Conservation (phyloP, 306 rosid species). For the Glycine tomentella region DNA sequence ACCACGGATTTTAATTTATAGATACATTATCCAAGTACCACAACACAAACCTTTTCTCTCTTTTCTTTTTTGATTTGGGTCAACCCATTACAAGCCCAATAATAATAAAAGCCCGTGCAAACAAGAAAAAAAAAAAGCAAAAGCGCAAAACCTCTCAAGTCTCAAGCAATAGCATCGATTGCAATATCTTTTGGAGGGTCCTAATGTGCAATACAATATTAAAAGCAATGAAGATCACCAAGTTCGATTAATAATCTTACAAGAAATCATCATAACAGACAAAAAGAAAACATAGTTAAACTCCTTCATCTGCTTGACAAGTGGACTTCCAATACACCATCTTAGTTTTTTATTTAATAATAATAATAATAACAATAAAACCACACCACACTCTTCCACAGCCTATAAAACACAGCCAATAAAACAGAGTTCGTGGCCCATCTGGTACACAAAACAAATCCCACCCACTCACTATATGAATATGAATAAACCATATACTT, state of each 20-base stretch:
- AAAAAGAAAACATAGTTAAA: slow-evolving; percentile 15
- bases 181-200: no score
- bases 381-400: slow-evolving; percentile 56
- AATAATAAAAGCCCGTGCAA: neutral
- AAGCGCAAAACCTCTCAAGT: no score
- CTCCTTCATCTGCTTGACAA: slow-evolving; percentile 45
- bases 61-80: neutral
- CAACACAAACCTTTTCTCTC: neutral
- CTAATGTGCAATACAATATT: neutral
- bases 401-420: slow-evolving; percentile 47
- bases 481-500: slow-evolving; percentile 1
- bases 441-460: slow-evolving; percentile 29
- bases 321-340: slow-evolving; percentile 44
- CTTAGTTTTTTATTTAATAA: slow-evolving; percentile 15
- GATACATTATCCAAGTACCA: neutral
- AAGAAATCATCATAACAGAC: slow-evolving; percentile 14
- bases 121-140: no score
- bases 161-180: no score
- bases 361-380: slow-evolving; percentile 30
- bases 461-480: slow-evolving; percentile 43
- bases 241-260: slow-evolving; percentile 8
- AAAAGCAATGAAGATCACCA: neutral
- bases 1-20: neutral
- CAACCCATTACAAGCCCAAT: neutral
- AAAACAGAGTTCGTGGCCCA: slow-evolving; percentile 50